Percentiles rank a stretch among this genome's conserved stretches.
Conservation (phyloP, 768 basidiomycete genomes). For the Rhizopogon vulgaris region DNA sequence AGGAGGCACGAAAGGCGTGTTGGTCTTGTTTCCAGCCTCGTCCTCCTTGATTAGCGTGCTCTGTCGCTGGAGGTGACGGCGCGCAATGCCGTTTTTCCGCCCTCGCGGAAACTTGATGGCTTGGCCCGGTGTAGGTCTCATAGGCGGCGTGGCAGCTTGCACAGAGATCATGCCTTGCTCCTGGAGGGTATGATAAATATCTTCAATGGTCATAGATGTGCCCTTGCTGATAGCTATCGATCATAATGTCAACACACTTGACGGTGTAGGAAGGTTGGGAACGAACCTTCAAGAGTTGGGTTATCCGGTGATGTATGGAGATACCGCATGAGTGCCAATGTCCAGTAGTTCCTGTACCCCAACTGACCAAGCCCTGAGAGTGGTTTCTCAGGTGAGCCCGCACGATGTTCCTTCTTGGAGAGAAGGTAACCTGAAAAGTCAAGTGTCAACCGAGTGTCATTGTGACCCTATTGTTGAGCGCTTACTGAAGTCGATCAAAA, state of each 20-base stretch:
- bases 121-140: conserved; percentile 70
- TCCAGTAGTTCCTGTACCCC: conserved; percentile 97
- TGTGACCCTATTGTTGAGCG: conserved; percentile 1
- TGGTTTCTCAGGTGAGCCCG: conserved; percentile 94
- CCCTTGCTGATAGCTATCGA: conserved; percentile 69
- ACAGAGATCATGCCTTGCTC: conserved; percentile 71
- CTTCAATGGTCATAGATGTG: conserved; percentile 90
- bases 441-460: not conserved
- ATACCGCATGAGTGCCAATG: conserved; percentile 77
- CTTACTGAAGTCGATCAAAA: conserved; percentile 95
- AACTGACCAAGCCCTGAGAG: conserved; percentile 88
- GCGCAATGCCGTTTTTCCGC: conserved; percentile 56
- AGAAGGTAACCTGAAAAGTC: conserved; percentile 74
- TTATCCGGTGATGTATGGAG: conserved; percentile 52
- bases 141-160: conserved; percentile 38
- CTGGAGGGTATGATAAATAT: conserved; percentile 68
- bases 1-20: conserved; percentile 56
- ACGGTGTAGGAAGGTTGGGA: conserved; percentile 5
- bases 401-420: conserved; percentile 87
- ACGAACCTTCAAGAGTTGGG: conserved; percentile 70
- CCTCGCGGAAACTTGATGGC: conserved; percentile 70
- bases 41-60: conserved; percentile 39
- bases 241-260: conserved; percentile 15
- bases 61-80: conserved; percentile 54
- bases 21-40: conserved; percentile 29